These are phyloP conservation scores for Mortierella sp. DNA, from an alignment of 371 early-diverging fungal genomes.

Conservation along the genomic window DNA sequence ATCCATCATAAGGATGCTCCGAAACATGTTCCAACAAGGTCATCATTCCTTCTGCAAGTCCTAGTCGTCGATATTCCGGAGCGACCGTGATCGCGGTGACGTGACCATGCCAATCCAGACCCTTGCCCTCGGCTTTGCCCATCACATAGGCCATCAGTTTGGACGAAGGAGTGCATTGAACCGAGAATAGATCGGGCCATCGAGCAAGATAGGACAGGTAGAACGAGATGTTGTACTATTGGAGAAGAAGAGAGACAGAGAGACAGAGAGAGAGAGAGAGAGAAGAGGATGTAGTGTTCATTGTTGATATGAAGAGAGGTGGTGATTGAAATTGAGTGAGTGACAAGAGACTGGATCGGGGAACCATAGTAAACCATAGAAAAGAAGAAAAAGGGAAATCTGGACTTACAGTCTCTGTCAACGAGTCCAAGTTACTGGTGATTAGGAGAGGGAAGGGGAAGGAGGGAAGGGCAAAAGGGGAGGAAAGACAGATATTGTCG, in stretches of 20 bases:
- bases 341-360: too few relatives aligned
- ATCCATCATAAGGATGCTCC: conserved; percentile 90
- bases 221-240: conserved; percentile 91
- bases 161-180: conserved; percentile 80
- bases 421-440: conserved; percentile 83
- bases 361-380: too few relatives aligned
- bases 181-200: conserved; percentile 95
- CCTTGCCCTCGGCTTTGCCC: conserved; percentile 96
- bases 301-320: not conserved
- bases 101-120: conserved; percentile 97
- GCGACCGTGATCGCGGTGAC: conserved; percentile 98
- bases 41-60: conserved; percentile 94
- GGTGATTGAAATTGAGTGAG: not conserved
- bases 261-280: not conserved
- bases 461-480: not conserved
- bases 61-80: conserved; percentile 94
- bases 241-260: not conserved
- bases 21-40: conserved; percentile 91
- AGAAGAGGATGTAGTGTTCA: not conserved
- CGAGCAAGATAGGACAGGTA: conserved; percentile 93
- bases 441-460: not conserved
- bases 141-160: conserved; percentile 94
- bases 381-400: too few relatives aligned
- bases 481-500: not conserved
- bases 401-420: conserved; percentile 85